These are phyloP conservation scores for Tetrapisispora phaffii DNA, from an alignment of 805 yeast genomes.

Conservation along the genomic window DNA sequence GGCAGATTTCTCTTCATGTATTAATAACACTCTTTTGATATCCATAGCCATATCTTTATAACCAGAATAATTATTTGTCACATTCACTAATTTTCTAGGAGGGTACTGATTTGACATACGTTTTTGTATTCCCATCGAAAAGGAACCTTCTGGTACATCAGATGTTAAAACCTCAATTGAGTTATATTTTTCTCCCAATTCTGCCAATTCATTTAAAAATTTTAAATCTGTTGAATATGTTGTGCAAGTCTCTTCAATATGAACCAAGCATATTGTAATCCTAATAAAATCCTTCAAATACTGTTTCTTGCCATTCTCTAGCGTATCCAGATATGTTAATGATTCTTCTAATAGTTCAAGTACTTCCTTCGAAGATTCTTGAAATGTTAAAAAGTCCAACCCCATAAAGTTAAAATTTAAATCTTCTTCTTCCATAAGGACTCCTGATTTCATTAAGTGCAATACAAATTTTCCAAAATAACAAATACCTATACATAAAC, in stretches of 20 bases:
- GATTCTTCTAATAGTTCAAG: conserved; percentile 26
- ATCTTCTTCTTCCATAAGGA: conserved; percentile 68
- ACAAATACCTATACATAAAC: conserved; percentile 43
- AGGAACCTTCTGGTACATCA: conserved; percentile 28
- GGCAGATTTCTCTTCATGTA: conserved; percentile 24
- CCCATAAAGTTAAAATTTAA: conserved; percentile 56
- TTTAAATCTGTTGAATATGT: conserved; percentile 9
- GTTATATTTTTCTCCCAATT: conserved; percentile 4
- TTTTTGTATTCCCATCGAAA: conserved; percentile 40
- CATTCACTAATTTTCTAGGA: conserved; percentile 24
- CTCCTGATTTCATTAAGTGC: conserved; percentile 43
- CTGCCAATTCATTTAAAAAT: conserved; percentile 10
- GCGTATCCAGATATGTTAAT: conserved; percentile 15
- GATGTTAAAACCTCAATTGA: background rate
- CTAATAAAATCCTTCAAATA: conserved; percentile 15
- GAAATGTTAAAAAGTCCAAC: conserved; percentile 32
- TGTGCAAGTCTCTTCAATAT: conserved; percentile 16
- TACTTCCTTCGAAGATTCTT: conserved; percentile 16
- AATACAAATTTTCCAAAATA: conserved; percentile 42
- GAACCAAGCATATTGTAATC: conserved; percentile 25
- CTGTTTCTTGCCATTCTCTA: background rate
- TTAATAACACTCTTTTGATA: conserved; percentile 28
- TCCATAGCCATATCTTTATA: conserved; percentile 30
- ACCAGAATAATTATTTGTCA: conserved; percentile 27
- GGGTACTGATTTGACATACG: conserved; percentile 42